A percentile compares a stretch with the other conserved stretches of the same genome.
phyloP scores from a whole-genome alignment of 2,329 filamentous ascomycete genomes.

The Colletotrichum acutatum region DNA sequence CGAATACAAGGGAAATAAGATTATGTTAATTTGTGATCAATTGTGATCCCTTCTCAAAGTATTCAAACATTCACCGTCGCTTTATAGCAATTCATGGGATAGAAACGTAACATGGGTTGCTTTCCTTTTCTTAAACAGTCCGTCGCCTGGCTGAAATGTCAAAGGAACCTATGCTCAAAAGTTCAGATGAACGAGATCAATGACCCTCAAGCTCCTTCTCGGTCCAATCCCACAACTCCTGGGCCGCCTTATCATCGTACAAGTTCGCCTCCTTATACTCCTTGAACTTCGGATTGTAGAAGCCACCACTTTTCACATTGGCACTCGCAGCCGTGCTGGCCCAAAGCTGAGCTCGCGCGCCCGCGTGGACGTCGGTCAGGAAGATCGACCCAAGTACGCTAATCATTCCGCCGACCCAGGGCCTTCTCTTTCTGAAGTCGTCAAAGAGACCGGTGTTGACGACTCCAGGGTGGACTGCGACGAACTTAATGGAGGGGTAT shows the following conservation, averaged over 20 bases:
- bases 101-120: too few species aligned
- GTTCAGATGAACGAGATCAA: not conserved
- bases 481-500: constrained; percentile 41
- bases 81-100: too few species aligned
- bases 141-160: accelerated
- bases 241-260: not conserved
- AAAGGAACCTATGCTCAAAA: too few species aligned
- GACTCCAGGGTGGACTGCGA: constrained; percentile 43
- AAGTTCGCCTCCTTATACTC: not conserved
- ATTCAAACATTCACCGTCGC: too few species aligned
- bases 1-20: too few species aligned
- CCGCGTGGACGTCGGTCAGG: not conserved
- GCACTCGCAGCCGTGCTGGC: not conserved
- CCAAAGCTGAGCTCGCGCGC: not conserved
- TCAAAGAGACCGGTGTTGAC: constrained; percentile 27
- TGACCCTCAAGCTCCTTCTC: not conserved
- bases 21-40: accelerated
- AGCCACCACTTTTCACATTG: not conserved
- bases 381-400: not conserved
- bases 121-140: too few species aligned
- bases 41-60: too few species aligned
- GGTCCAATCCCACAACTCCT: not conserved
- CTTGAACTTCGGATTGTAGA: not conserved
- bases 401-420: not conserved
- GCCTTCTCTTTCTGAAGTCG: not conserved